Conservation (phyloP, 805 yeast genomes). For the Diddensiella transvaalensis region DNA sequence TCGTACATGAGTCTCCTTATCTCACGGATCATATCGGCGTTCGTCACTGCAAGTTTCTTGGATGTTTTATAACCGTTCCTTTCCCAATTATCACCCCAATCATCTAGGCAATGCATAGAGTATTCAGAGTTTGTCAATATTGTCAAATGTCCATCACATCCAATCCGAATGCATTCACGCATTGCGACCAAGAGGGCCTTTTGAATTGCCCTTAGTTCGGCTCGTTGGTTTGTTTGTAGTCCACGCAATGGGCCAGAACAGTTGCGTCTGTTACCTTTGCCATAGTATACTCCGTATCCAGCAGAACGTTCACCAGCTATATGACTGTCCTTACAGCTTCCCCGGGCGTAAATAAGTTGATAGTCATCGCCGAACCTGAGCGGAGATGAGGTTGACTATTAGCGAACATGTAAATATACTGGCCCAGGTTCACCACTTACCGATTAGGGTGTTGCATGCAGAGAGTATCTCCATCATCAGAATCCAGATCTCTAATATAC, state of each 20-base stretch:
- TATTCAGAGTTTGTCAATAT: slow-evolving; percentile 73
- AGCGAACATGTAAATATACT: too few relatives aligned
- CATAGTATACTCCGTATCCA: slow-evolving; percentile 59
- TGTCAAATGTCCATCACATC: slow-evolving; percentile 27
- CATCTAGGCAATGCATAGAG: slow-evolving; percentile 50
- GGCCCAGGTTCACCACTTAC: too few relatives aligned
- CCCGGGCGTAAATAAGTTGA: not conserved
- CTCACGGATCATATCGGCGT: slow-evolving; percentile 47
- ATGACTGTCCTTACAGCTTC: not conserved
- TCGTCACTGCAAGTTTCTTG: slow-evolving; percentile 45
- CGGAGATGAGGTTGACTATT: too few relatives aligned
- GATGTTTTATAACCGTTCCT: slow-evolving; percentile 50
- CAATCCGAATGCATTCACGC: slow-evolving; percentile 9
- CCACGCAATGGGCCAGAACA: slow-evolving; percentile 48
- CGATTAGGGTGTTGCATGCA: not conserved
- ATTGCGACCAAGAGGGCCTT: slow-evolving; percentile 48
- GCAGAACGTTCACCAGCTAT: slow-evolving; percentile 30
- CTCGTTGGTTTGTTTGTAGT: slow-evolving; percentile 70
- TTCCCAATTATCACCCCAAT: slow-evolving; percentile 59
- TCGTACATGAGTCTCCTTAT: slow-evolving; percentile 37
- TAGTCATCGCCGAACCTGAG: not conserved
- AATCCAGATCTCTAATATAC: not conserved
- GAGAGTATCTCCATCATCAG: not conserved
- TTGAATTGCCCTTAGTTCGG: slow-evolving; percentile 68
- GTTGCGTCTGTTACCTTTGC: slow-evolving; percentile 46